Conservation (phyloP, 1,284 basidiomycete species). For the Heterobasidion occidentale region DNA sequence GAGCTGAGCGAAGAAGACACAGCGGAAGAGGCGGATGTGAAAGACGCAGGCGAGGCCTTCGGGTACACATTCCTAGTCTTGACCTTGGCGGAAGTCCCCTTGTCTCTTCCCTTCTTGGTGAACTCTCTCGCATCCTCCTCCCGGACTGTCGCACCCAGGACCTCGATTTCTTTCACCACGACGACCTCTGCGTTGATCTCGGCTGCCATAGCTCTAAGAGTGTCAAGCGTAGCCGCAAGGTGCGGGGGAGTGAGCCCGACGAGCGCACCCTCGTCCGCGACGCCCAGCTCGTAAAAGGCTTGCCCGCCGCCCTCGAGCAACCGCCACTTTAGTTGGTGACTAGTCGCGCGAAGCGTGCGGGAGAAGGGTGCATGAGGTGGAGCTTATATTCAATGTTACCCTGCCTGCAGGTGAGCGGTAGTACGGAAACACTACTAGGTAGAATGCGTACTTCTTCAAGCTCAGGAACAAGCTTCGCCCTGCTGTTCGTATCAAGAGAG, state of each 20-base stretch:
- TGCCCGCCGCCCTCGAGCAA: slow-evolving; percentile 87
- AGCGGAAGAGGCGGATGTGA: neutral
- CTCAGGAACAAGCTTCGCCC: slow-evolving; percentile 66
- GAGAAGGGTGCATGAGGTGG: slow-evolving; percentile 64
- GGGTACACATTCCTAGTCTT: neutral
- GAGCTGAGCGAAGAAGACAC: neutral
- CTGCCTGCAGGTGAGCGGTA: slow-evolving; percentile 21
- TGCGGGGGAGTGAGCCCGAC: slow-evolving; percentile 72
- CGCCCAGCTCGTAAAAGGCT: slow-evolving; percentile 89
- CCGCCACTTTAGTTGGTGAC: slow-evolving; percentile 95
- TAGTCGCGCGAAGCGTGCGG: slow-evolving; percentile 68
- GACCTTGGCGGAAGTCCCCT: slow-evolving; percentile 7
- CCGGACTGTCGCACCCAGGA: slow-evolving; percentile 18
- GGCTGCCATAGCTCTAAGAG: slow-evolving; percentile 86
- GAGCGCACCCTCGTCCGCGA: slow-evolving; percentile 80
- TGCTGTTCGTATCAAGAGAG: slow-evolving; percentile 17
- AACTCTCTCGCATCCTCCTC: slow-evolving; percentile 9
- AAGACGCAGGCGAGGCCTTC: neutral
- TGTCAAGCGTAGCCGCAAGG: slow-evolving; percentile 74
- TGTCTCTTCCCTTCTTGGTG: slow-evolving; percentile 25
- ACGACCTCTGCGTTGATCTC: slow-evolving; percentile 88
- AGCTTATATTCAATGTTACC: slow-evolving; percentile 86
- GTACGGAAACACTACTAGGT: neutral
- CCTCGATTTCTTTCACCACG: slow-evolving; percentile 79
- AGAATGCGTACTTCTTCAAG: slow-evolving; percentile 44